These are phyloP conservation scores for Penicillium italicum DNA, from an alignment of 2,329 filamentous ascomycete species.

Conservation along the genomic window DNA sequence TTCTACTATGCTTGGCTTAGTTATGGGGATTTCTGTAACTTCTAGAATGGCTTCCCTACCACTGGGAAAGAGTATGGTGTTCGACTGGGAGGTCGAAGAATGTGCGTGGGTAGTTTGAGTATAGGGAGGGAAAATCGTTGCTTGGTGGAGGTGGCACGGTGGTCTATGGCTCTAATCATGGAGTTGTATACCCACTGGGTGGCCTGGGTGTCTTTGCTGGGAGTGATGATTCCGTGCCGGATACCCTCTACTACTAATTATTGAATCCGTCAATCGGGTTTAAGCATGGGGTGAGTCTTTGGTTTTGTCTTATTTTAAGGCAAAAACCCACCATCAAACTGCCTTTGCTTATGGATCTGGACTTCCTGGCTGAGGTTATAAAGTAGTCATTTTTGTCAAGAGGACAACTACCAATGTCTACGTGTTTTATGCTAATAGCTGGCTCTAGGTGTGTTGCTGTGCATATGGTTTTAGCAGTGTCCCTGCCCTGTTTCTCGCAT, in stretches of 20 bases:
- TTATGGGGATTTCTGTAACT: constrained; percentile 37
- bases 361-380: constrained; percentile 7
- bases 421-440: background rate
- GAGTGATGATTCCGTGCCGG: constrained; percentile 20
- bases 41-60: constrained; percentile 26
- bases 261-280: constrained; percentile 35
- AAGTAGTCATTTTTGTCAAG: constrained; percentile 12
- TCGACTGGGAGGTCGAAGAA: constrained; percentile 34
- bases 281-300: constrained; percentile 22
- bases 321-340: background rate
- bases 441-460: constrained; percentile 18
- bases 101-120: constrained; percentile 35
- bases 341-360: background rate
- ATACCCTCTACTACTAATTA: constrained; percentile 43
- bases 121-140: constrained; percentile 27
- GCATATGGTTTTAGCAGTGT: constrained; percentile 5
- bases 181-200: constrained; percentile 39
- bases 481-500: background rate
- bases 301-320: constrained; percentile 1
- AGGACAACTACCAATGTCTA: background rate
- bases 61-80: constrained; percentile 37
- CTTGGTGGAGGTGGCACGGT: constrained; percentile 34
- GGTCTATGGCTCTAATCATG: constrained; percentile 40
- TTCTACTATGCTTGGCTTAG: constrained; percentile 43
- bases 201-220: constrained; percentile 34